Percentiles rank a stretch among this genome's conserved stretches.
Conservation (phyloP, 2,329 filamentous ascomycete genomes). For the Exophiala viscosa region DNA sequence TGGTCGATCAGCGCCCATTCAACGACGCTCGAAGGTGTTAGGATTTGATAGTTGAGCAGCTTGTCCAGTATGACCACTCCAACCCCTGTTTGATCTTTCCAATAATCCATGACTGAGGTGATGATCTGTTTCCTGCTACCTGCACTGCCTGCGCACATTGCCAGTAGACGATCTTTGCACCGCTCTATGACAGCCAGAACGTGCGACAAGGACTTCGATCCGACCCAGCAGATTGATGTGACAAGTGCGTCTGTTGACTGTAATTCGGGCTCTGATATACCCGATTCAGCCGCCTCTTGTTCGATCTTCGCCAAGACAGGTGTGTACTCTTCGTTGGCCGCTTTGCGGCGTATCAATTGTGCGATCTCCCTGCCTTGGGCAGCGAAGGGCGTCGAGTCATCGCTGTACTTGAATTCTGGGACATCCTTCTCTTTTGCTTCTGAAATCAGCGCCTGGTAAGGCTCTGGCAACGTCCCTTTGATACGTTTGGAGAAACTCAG, state of each 20-base stretch:
- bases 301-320: constrained; percentile 76
- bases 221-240: constrained; percentile 87
- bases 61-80: constrained; percentile 94
- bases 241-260: constrained; percentile 91
- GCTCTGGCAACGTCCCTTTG: constrained; percentile 82
- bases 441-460: constrained; percentile 75
- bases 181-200: constrained; percentile 94
- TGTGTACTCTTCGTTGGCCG: constrained; percentile 80
- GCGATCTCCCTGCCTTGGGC: constrained; percentile 80
- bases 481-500: constrained; percentile 95
- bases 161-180: constrained; percentile 81
- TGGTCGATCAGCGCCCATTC: constrained; percentile 80
- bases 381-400: constrained; percentile 73
- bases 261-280: constrained; percentile 69
- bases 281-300: constrained; percentile 65
- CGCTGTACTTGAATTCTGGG: constrained; percentile 88
- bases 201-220: constrained; percentile 93
- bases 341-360: constrained; percentile 75
- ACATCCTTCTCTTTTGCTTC: constrained; percentile 90
- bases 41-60: constrained; percentile 92
- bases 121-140: constrained; percentile 83
- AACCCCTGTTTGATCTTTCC: constrained; percentile 86
- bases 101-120: constrained; percentile 84
- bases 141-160: constrained; percentile 70
- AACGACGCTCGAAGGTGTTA: constrained; percentile 78